These are phyloP conservation scores for Vigna radiata DNA, from an alignment of 306 rosid species.

Conservation along the genomic window DNA sequence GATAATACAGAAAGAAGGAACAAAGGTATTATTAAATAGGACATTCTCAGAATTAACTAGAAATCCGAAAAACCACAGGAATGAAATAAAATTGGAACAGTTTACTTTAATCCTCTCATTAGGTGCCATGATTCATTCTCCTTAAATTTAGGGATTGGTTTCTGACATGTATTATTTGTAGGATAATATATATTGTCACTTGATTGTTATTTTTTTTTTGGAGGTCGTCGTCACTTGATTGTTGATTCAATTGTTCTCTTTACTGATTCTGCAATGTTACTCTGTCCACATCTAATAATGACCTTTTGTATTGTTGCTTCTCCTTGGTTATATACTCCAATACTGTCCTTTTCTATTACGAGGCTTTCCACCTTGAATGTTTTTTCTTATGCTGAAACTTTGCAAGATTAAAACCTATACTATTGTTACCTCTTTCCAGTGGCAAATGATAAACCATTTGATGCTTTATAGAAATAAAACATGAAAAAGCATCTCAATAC, in stretches of 20 bases:
- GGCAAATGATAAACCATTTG: neutral
- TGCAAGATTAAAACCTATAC: conserved; percentile 5
- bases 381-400: neutral
- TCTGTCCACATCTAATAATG: conserved; percentile 5
- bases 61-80: neutral
- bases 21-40: neutral
- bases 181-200: neutral
- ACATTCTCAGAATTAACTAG: neutral
- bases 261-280: conserved; percentile 13
- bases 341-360: conserved; percentile 3
- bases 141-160: neutral
- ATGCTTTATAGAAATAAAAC: conserved; percentile 5
- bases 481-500: neutral
- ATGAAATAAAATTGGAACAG: neutral
- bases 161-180: neutral
- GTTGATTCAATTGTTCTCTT: conserved; percentile 23
- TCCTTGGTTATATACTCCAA: neutral
- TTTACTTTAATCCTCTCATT: neutral
- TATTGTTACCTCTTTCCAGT: conserved; percentile 5
- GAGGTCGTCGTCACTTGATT: neutral
- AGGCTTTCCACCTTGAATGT: conserved; percentile 26
- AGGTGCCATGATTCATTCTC: neutral
- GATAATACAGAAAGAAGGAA: neutral
- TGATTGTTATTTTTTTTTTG: neutral
- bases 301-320: conserved; percentile 6